Evolutionary conservation across 108 stramenopile species (phyloP).

Genomic region (Cyclostephanos tholiformis): DNA sequence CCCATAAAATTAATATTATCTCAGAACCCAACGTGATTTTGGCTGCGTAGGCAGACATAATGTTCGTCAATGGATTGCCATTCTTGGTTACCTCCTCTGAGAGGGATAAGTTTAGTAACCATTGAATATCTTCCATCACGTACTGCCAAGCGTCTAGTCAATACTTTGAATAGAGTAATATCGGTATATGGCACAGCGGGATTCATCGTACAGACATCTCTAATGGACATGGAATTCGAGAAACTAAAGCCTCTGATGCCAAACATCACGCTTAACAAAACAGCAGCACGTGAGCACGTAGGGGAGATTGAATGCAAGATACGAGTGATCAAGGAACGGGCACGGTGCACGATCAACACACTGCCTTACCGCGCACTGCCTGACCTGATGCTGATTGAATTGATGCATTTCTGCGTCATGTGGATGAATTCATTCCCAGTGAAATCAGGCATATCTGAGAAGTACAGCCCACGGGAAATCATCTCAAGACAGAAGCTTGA

Average conservation of each 20-base stretch:
- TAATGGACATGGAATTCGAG: too few relatives aligned
- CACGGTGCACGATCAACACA: constrained; percentile 7
- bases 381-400: too few relatives aligned
- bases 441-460: constrained; percentile 20
- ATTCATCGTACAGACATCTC: too few relatives aligned
- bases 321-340: constrained; percentile 41
- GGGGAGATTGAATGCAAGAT: background rate
- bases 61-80: too few relatives aligned
- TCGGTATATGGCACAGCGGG: too few relatives aligned
- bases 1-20: too few relatives aligned
- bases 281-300: constrained; percentile 33
- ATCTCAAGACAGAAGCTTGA: background rate
- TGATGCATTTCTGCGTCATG: too few relatives aligned
- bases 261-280: constrained; percentile 14
- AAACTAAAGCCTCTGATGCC: too few relatives aligned
- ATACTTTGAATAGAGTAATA: too few relatives aligned
- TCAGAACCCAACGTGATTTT: too few relatives aligned
- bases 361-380: constrained; percentile 37
- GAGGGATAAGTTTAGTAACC: constrained; percentile 18
- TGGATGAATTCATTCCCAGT: constrained; percentile 15
- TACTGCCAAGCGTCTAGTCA: constrained; percentile 5
- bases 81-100: constrained; percentile 10
- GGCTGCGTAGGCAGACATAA: too few relatives aligned
- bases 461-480: constrained; percentile 27
- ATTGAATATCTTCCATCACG: constrained; percentile 15